Evolutionary conservation across 495 filamentous ascomycete genomes (phyloP).

Genomic region (Hyaloscypha hepaticicola): DNA sequence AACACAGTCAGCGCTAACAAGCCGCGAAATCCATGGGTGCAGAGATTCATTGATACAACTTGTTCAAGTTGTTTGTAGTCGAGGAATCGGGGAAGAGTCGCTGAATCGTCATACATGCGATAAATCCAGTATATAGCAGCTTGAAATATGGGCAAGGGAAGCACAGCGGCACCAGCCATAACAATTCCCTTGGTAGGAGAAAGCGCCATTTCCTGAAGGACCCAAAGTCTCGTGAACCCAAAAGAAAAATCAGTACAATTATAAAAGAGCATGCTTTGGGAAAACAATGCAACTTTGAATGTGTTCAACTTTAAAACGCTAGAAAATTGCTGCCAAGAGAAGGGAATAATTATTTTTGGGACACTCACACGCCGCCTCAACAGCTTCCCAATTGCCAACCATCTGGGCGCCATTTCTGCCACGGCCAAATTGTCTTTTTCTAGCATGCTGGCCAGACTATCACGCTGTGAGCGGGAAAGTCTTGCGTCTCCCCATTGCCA

Average conservation of each 20-base stretch:
- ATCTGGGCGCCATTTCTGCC: background rate
- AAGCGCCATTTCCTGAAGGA: background rate
- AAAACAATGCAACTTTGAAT: no score
- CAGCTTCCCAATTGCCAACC: background rate
- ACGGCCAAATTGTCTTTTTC: background rate
- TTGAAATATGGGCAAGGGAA: background rate
- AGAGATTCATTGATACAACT: background rate
- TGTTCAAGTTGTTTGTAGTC: background rate
- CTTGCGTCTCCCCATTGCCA: no score
- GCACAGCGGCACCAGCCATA: background rate
- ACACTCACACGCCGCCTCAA: background rate
- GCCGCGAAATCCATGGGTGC: background rate
- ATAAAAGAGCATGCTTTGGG: no score
- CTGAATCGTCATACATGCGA: no score
- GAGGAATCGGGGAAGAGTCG: background rate
- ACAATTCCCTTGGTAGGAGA: background rate
- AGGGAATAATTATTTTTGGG: background rate
- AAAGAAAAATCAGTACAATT: background rate
- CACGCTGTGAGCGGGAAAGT: background rate
- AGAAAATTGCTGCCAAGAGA: no score
- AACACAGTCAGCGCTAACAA: background rate
- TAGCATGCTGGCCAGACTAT: background rate
- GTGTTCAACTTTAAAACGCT: no score
- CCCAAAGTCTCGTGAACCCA: background rate
- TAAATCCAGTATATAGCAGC: background rate